Evolutionary conservation across 78 protist species (phyloP).

Genomic region (Carpediemonas membranifera): DNA sequence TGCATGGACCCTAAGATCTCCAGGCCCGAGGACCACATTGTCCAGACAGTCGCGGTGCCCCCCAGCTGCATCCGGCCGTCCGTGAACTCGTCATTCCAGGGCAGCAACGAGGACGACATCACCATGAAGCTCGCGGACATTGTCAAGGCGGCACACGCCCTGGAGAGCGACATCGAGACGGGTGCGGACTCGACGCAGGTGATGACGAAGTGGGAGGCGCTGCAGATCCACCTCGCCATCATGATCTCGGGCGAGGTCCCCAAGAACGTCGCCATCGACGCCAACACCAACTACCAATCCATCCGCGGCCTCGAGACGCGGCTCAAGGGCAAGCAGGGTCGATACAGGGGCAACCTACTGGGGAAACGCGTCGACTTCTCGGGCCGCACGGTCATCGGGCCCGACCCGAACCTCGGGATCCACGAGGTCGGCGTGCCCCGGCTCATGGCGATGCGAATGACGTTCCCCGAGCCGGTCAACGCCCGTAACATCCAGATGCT

Average conservation of each 20-base stretch:
- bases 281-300: conserved; percentile 31
- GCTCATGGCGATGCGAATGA: conserved; percentile 69
- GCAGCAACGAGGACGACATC: conserved; percentile 90
- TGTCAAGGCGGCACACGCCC: neutral
- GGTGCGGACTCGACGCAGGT: conserved; percentile 13
- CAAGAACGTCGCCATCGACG: neutral
- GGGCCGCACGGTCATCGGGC: conserved; percentile 96
- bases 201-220: conserved; percentile 47
- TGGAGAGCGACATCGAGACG: conserved; percentile 10
- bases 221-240: conserved; percentile 5
- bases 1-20: conserved; percentile 60
- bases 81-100: conserved; percentile 28
- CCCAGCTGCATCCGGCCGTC: conserved; percentile 90
- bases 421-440: conserved; percentile 80
- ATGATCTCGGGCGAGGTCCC: conserved; percentile 24
- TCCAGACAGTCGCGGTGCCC: conserved; percentile 71
- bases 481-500: conserved; percentile 50
- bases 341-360: conserved; percentile 84
- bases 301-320: conserved; percentile 84
- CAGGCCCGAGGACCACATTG: conserved; percentile 62
- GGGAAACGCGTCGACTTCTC: conserved; percentile 98
- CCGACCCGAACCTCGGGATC: conserved; percentile 93
- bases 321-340: conserved; percentile 93
- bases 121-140: conserved; percentile 61
- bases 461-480: conserved; percentile 86